Evolutionary conservation across 768 basidiomycete genomes (phyloP), one percentile per base, ranked within the genome.

Genomic region (Termitomyces sp.): DNA sequence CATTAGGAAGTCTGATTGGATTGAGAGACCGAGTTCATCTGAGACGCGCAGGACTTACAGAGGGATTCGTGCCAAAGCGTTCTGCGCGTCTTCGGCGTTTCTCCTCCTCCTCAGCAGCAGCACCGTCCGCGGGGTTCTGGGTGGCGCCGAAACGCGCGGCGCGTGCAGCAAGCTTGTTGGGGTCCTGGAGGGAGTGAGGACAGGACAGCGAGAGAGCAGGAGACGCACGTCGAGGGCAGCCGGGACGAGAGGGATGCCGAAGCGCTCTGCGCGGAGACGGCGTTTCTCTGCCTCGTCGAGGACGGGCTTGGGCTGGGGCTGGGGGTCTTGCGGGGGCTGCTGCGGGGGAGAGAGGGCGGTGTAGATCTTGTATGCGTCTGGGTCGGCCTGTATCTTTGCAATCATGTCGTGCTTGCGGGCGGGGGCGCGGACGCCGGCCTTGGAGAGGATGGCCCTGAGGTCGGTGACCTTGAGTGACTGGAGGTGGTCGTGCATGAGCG

Each of bases 391-490:
- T 56, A 90, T 84, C 62, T 79, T 81, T 31, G 82, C 68, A 62
- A 89, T 79, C 66, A 91, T 84, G 63, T 88, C 88, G 0, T 72
- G 66, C 70, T 90, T 91, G 66, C 80, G 87, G 6, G 81, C 72
- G 0, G 83, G 79, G 34, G 76, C 68, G 5, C 79, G 48, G 55
- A 82, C 72, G 36, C 66, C 58, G 22, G 86, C 87, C 47, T 75
- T 76, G 53, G 74, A 44, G 66, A 89, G 82, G 59, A 89, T 80
- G 56, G 81, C 77, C 65, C 74, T 83, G 69, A 90, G 83, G 62
- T 90, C 87, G 36, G 79, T 78, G 67, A 88, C 88, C 70, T 87
- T 88, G 75, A 90, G 83, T 0, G 83, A 71, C 70, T 84, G 85
- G 58, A 75, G 73, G 66, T 76, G 73, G 28, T 66, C 34, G 61